These are phyloP conservation scores for Ceriops zippeliana DNA, from an alignment of 345 rosid genomes.

Conservation along the genomic window DNA sequence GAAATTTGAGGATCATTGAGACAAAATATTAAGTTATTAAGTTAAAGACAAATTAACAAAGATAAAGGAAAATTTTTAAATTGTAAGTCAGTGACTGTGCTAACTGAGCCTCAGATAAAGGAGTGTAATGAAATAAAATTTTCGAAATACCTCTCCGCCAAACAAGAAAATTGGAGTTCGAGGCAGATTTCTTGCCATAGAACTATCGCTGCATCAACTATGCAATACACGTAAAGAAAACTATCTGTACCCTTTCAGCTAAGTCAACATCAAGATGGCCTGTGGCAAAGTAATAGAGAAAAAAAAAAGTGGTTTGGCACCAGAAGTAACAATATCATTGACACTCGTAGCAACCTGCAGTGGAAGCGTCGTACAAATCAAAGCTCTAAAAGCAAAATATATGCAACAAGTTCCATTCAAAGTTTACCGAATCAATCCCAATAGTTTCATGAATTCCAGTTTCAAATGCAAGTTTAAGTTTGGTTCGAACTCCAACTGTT, in stretches of 20 bases:
- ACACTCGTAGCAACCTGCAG: constrained; percentile 94
- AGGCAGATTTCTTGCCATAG: background rate
- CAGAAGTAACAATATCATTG: constrained; percentile 91
- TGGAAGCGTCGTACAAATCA: constrained; percentile 7
- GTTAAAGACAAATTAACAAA: too few species aligned
- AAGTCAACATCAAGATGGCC: constrained; percentile 91
- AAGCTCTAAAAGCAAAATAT: background rate
- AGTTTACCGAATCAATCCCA: constrained; percentile 81
- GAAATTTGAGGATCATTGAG: background rate
- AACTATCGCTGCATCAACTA: background rate
- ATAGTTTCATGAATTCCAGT: constrained; percentile 85
- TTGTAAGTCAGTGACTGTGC: too few species aligned
- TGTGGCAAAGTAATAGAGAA: constrained; percentile 88
- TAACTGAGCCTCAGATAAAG: background rate
- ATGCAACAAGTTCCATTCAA: background rate
- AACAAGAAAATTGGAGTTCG: constrained; percentile 16
- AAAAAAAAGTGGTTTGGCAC: constrained; percentile 90
- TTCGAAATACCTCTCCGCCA: constrained; percentile 80
- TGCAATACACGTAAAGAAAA: background rate
- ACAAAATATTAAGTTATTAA: background rate
- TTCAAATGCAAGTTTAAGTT: constrained; percentile 89
- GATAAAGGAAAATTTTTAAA: too few species aligned
- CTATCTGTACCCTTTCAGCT: constrained; percentile 65
- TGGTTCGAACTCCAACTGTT: constrained; percentile 97
- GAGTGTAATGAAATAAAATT: background rate